Evolutionary conservation across 2,329 filamentous ascomycete genomes (phyloP), one percentile per base, ranked within the genome.

Genomic region (Aspergillus candidus): DNA sequence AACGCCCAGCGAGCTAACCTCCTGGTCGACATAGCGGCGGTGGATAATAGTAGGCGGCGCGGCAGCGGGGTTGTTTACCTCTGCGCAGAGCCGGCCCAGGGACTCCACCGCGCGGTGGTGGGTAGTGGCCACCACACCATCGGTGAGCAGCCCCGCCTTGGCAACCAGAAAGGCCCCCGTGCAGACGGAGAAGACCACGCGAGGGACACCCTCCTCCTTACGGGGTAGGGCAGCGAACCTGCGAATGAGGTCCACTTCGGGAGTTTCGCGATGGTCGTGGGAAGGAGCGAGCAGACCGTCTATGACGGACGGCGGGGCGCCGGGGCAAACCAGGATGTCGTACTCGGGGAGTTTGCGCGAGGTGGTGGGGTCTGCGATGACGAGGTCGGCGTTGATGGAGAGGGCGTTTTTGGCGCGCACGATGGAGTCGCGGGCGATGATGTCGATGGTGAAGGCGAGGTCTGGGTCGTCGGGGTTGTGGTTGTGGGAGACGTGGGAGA

Each of bases 1-100:
- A 65, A 83, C 70, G 14, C 79, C 77, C 49, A 76, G 75, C 6
- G 43, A 42, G 13, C 55, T 12, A 11, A 40, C 33, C 7, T 54
- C 54, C 1, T 51, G 51, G 35, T 59, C 50, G 13, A 53, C 30
- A 38, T 54, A 59, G 39, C 56, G 48, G 38, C 42, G 51, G 37
- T 56, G 48, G 29, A 50, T 32, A 8, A 58, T 46, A 14, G 40
- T 49, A 2, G 50, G 45, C 11, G 41, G 15, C 4, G 31, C 38
- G 1, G 35, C 48, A 11, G 11, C 34, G 5, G 40, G 37, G 6
- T 36, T 15, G 18, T 52, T 49, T 8, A 38, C 52, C 2, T 37
- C 44, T 11, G 41, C 41, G 43, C 56, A 59, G 13, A 59, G 49
- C 10, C 52, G 47, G 12, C 51, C 52, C 27, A 62, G 50, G 8